Conservation (phyloP, 108 stramenopile genomes). For the Chaetoceros muelleri region DNA sequence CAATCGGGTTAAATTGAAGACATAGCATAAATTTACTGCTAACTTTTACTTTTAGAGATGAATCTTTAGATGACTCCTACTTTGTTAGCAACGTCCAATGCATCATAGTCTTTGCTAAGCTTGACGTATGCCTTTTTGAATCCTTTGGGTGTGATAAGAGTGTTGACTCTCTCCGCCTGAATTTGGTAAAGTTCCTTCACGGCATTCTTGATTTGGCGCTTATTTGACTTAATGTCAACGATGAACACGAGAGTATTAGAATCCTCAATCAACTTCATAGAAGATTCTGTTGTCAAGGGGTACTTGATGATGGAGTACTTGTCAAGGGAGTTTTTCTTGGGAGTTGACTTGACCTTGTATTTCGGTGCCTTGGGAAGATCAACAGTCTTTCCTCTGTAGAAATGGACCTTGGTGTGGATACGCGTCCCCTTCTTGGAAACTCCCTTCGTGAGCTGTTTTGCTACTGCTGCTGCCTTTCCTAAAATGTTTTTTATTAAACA, state of each 20-base stretch:
- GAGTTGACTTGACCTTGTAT: slow-evolving; percentile 71
- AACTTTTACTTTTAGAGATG: slow-evolving; percentile 4
- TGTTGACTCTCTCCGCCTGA: slow-evolving; percentile 97
- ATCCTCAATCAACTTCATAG: slow-evolving; percentile 99
- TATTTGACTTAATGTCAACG: slow-evolving; percentile 98
- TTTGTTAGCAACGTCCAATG: slow-evolving; percentile 98
- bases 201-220: slow-evolving; percentile 99
- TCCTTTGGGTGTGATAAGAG: slow-evolving; percentile 98
- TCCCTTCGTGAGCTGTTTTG: slow-evolving; percentile 87
- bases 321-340: slow-evolving; percentile 62
- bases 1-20: background rate
- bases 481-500: no score
- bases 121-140: slow-evolving; percentile 99
- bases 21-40: slow-evolving; percentile 1
- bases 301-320: slow-evolving; percentile 93
- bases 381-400: slow-evolving; percentile 96
- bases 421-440: slow-evolving; percentile 92
- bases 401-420: slow-evolving; percentile 98
- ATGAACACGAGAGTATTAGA: slow-evolving; percentile 99
- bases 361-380: slow-evolving; percentile 79
- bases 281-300: slow-evolving; percentile 97
- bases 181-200: slow-evolving; percentile 96
- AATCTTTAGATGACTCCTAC: slow-evolving; percentile 94
- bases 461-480: slow-evolving; percentile 81
- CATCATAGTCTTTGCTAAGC: slow-evolving; percentile 96